Evolutionary conservation across 495 filamentous ascomycete genomes (phyloP).

Genomic region (Hyaloscypha bicolor): DNA sequence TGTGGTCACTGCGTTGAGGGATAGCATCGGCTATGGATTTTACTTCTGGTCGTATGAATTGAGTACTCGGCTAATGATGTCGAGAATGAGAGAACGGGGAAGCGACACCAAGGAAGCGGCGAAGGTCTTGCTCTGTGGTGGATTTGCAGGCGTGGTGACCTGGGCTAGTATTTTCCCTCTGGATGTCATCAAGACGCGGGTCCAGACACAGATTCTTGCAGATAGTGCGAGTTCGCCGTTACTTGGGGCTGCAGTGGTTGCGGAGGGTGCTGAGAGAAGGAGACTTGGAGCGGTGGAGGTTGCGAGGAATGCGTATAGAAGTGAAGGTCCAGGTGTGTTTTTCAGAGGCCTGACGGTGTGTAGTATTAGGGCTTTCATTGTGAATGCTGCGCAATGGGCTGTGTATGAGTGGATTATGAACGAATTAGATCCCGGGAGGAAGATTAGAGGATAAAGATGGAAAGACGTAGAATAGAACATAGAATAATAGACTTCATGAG

Average conservation of each 20-base stretch:
- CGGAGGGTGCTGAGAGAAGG: constrained; percentile 22
- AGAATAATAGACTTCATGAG: constrained; percentile 1
- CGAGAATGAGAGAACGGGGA: constrained; percentile 19
- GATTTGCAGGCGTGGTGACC: constrained; percentile 79
- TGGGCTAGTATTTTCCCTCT: constrained; percentile 88
- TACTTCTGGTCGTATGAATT: constrained; percentile 92
- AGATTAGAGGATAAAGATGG: not conserved
- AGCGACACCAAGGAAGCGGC: constrained; percentile 50
- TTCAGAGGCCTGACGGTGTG: constrained; percentile 79
- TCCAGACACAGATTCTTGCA: constrained; percentile 65
- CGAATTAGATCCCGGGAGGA: constrained; percentile 39
- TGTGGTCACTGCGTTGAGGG: constrained; percentile 73
- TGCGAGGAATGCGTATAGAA: constrained; percentile 61
- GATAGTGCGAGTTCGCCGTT: constrained; percentile 28
- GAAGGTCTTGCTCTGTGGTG: constrained; percentile 77
- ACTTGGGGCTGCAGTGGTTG: constrained; percentile 36
- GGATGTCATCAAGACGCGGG: constrained; percentile 85
- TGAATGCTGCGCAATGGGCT: constrained; percentile 82
- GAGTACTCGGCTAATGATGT: constrained; percentile 55
- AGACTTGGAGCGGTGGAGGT: constrained; percentile 60
- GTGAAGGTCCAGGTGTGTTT: constrained; percentile 68
- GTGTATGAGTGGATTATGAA: constrained; percentile 84
- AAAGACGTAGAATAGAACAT: constrained; percentile 18
- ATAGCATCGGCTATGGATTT: constrained; percentile 88
- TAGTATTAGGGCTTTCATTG: constrained; percentile 80